A percentile compares a stretch with the other conserved stretches of the same genome.
phyloP scores from a whole-genome alignment of 495 filamentous ascomycete species.

The Geoglossum glabrum region DNA sequence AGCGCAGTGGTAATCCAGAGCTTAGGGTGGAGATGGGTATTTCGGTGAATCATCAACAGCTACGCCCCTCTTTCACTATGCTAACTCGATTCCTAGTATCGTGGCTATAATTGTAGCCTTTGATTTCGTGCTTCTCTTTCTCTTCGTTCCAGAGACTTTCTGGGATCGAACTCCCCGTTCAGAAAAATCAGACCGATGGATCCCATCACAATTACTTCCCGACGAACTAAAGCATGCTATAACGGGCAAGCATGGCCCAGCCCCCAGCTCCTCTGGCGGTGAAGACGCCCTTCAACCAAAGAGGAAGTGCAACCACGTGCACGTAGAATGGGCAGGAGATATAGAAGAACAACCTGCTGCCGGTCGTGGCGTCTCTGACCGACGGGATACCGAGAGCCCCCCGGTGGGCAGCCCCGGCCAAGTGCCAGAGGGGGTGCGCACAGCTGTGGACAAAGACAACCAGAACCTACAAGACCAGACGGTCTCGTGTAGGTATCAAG shows the following conservation, averaged over 20 bases:
- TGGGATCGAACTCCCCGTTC: slow-evolving; percentile 75
- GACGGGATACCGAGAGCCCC: no score
- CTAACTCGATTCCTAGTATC: slow-evolving; percentile 33
- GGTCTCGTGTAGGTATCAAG: no score
- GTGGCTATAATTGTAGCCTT: slow-evolving; percentile 69
- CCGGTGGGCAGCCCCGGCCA: no score
- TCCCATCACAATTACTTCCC: slow-evolving; percentile 25
- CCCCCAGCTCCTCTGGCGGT: no score
- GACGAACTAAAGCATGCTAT: slow-evolving; percentile 3
- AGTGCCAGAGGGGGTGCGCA: no score
- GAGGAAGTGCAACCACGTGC: not conserved
- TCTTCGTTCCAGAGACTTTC: slow-evolving; percentile 91
- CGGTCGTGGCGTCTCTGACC: no score
- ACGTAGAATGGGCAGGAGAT: not conserved
- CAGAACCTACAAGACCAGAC: no score
- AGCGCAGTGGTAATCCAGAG: slow-evolving; percentile 69
- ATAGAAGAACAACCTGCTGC: not conserved
- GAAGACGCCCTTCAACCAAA: not conserved
- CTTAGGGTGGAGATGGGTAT: slow-evolving; percentile 79
- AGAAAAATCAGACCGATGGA: slow-evolving; percentile 20
- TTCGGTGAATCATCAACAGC: slow-evolving; percentile 37
- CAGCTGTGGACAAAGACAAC: no score
- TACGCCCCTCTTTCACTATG: not conserved
- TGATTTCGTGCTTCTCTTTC: slow-evolving; percentile 52
- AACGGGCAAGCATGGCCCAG: not conserved